Evolutionary conservation across 495 filamentous ascomycete genomes (phyloP), one percentile per base, ranked within the genome.

Genomic region (Aspergillus affinis): DNA sequence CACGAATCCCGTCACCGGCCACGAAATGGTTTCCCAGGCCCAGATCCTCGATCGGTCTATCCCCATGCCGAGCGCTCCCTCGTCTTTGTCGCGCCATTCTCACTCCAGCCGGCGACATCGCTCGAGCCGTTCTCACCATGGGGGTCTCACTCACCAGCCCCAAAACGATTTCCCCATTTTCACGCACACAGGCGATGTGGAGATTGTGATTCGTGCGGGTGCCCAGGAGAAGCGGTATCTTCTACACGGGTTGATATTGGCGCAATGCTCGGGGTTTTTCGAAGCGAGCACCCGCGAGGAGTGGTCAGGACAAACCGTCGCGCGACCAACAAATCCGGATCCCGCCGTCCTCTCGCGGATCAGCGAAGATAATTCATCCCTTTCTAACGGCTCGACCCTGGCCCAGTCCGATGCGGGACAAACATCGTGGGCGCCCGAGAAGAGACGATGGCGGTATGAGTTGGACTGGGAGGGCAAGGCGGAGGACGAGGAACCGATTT

Each of bases 121-220:
- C 50, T 87, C 89, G 58, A 85, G 86, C 74, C 88, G 91, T 54
- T 94, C 91, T 19, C 89, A 93, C 68, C 85, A 89, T 72, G 92
- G 92, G 45, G 89, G 89, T 63, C 78, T 80, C 49, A 80, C 84
- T 13, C 88, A 88, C 71, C 75, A 84, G 45, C 83, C 88, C 49
- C 88, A 90, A 70, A 96, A 96, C 69, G 92, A 96, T 62, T 97
- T 96, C 69, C 92, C 92, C 29, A 79, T 93, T 61, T 97, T 97
- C 74, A 88, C 86, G 46, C 88, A 95, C 61, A 91, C 87, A 23
- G 92, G 92, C 68, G 92, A 97, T 72, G 90, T 95, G 64, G 92
- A 97, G 77, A 90, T 97, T 61, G 67, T 93, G 45, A 86, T 96
- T 60, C 80, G 82, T 59, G 85, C 82, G 20, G 86, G 84, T 52